A percentile compares a stretch with the other conserved stretches of the same genome.
Conservation (phyloP, 2,329 filamentous ascomycete genomes). For the Paecilomyces formosus region DNA sequence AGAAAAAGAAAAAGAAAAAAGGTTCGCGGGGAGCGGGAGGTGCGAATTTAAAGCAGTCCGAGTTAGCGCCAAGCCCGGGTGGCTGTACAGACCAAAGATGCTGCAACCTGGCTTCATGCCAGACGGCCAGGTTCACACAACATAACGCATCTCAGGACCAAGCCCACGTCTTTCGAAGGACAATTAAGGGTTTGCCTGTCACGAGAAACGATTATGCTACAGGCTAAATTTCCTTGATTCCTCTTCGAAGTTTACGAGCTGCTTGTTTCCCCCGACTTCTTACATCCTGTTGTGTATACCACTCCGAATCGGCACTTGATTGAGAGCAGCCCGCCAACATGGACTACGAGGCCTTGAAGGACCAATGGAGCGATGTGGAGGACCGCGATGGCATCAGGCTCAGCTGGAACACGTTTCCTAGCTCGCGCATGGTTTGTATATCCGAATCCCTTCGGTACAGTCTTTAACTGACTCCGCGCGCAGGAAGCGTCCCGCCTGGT, state of each 20-base stretch:
- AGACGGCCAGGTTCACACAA: constrained; percentile 27
- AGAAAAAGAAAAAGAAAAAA: constrained; percentile 30
- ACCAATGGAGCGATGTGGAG: constrained; percentile 94
- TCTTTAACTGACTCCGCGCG: constrained; percentile 10
- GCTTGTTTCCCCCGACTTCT: not conserved
- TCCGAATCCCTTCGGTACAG: constrained; percentile 8
- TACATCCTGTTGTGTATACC: not conserved
- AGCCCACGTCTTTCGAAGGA: constrained; percentile 20
- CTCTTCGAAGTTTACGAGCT: constrained; percentile 12
- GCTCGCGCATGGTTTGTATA: constrained; percentile 78
- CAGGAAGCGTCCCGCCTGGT: constrained; percentile 91
- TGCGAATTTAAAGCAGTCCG: constrained; percentile 18
- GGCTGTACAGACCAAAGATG: constrained; percentile 25
- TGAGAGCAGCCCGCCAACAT: constrained; percentile 43
- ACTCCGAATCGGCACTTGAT: constrained; percentile 7
- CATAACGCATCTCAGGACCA: constrained; percentile 18
- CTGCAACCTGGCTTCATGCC: constrained; percentile 41
- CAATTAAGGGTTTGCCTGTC: constrained; percentile 22
- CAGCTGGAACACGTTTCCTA: constrained; percentile 98
- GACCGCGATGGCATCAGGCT: constrained; percentile 92
- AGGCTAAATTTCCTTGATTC: constrained; percentile 13
- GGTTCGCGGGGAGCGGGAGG: constrained; percentile 17
- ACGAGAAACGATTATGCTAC: constrained; percentile 24
- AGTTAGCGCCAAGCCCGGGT: constrained; percentile 21
- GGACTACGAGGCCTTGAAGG: constrained; percentile 91